A percentile compares a stretch with the other conserved stretches of the same genome.
phyloP scores from a whole-genome alignment of 495 filamentous ascomycete genomes.

The Penicillium steckii region DNA sequence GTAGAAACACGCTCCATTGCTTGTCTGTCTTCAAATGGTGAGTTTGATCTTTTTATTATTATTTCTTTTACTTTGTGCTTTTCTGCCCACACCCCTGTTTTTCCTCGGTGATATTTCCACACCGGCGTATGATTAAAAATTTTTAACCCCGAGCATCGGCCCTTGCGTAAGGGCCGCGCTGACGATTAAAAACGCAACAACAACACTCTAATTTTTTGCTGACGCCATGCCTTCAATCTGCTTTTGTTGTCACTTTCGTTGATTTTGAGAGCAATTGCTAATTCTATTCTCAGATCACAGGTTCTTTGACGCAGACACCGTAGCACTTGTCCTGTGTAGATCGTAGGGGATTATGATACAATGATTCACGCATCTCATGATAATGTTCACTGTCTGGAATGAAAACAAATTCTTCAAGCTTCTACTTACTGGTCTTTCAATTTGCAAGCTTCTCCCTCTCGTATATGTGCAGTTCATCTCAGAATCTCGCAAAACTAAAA shows the following conservation, averaged over 20 bases:
- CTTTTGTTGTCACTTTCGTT: slow-evolving; percentile 9
- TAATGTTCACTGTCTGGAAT: too few relatives aligned
- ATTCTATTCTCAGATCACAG: slow-evolving; percentile 13
- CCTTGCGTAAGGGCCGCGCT: slow-evolving; percentile 32
- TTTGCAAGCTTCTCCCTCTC: too few relatives aligned
- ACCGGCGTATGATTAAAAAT: slow-evolving; percentile 53
- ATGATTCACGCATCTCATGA: background rate
- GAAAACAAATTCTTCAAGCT: too few relatives aligned
- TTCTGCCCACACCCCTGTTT: background rate
- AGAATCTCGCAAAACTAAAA: too few relatives aligned
- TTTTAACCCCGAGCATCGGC: slow-evolving; percentile 57
- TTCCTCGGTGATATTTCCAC: background rate
- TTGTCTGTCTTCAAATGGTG: slow-evolving; percentile 28
- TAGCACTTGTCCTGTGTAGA: slow-evolving; percentile 6
- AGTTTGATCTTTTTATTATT: slow-evolving; percentile 21
- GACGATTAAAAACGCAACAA: slow-evolving; percentile 58
- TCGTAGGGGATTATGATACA: slow-evolving; percentile 6
- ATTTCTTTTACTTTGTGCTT: background rate
- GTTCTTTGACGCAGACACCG: slow-evolving; percentile 1
- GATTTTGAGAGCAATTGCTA: background rate
- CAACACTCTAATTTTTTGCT: slow-evolving; percentile 66
- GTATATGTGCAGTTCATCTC: too few relatives aligned
- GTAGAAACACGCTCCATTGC: slow-evolving; percentile 40
- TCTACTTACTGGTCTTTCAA: too few relatives aligned
- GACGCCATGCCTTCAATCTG: slow-evolving; percentile 40